These are phyloP conservation scores for Babesia sp. DNA, from an alignment of 169 alveolate genomes.

Conservation along the genomic window DNA sequence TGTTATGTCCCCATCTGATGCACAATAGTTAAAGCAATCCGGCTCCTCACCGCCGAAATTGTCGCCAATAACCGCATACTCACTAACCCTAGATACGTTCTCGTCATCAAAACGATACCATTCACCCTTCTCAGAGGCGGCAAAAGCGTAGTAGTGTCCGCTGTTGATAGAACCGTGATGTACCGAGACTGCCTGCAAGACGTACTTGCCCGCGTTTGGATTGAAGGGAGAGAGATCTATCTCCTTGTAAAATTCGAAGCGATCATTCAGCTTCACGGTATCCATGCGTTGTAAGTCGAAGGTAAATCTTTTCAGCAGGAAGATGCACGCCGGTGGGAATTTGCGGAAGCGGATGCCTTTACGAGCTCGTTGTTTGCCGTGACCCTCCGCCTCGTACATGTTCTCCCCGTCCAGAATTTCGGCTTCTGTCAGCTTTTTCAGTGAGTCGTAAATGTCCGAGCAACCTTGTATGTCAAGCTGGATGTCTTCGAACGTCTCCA, in stretches of 20 bases:
- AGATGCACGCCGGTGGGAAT: slow-evolving; percentile 91
- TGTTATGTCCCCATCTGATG: slow-evolving; percentile 52
- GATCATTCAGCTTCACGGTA: slow-evolving; percentile 87
- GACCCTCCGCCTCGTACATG: slow-evolving; percentile 93
- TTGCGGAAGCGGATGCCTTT: slow-evolving; percentile 90
- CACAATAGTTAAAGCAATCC: slow-evolving; percentile 74
- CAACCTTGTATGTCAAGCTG: slow-evolving; percentile 93
- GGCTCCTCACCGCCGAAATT: slow-evolving; percentile 89
- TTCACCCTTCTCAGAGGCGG: slow-evolving; percentile 74
- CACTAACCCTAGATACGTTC: slow-evolving; percentile 83
- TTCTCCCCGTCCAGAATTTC: slow-evolving; percentile 94
- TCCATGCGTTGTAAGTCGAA: slow-evolving; percentile 83
- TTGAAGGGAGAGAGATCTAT: slow-evolving; percentile 82
- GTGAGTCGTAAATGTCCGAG: slow-evolving; percentile 87
- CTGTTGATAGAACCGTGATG: slow-evolving; percentile 94
- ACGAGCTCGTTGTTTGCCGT: slow-evolving; percentile 85
- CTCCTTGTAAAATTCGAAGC: slow-evolving; percentile 89
- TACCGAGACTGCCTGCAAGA: slow-evolving; percentile 91
- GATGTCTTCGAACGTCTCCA: slow-evolving; percentile 87
- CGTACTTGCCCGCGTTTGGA: slow-evolving; percentile 79
- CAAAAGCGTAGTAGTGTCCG: slow-evolving; percentile 95
- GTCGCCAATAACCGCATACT: slow-evolving; percentile 85
- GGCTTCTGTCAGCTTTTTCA: slow-evolving; percentile 88
- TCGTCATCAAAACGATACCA: slow-evolving; percentile 95
- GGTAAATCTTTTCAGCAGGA: slow-evolving; percentile 90